Conservation (phyloP, 2,329 filamentous ascomycete species). For the Ophiocordyceps camponoti-floridani region DNA sequence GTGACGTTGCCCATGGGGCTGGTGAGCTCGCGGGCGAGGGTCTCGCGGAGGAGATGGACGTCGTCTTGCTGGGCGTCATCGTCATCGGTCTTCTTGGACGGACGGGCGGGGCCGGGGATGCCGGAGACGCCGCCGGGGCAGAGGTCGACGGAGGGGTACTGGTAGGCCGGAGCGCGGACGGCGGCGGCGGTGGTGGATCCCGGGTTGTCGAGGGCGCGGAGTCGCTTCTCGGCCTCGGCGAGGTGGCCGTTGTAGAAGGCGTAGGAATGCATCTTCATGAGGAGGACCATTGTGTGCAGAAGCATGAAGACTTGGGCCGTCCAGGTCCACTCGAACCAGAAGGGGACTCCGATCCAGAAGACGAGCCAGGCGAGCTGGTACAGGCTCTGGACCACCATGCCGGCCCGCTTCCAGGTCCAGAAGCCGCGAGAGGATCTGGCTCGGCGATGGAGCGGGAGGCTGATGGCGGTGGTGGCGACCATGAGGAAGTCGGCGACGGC, state of each 20-base stretch:
- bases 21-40: slow-evolving; percentile 78
- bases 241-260: slow-evolving; percentile 96
- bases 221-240: slow-evolving; percentile 65
- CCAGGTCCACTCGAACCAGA: slow-evolving; percentile 82
- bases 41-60: slow-evolving; percentile 58
- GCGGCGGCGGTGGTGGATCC: slow-evolving; percentile 13
- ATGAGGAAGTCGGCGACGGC: slow-evolving; percentile 71
- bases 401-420: slow-evolving; percentile 57
- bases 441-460: slow-evolving; percentile 54
- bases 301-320: slow-evolving; percentile 91
- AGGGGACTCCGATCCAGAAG: slow-evolving; percentile 74
- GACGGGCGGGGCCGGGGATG: slow-evolving; percentile 7
- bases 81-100: not conserved
- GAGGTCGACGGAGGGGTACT: slow-evolving; percentile 50
- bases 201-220: slow-evolving; percentile 64
- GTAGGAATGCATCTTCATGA: slow-evolving; percentile 99
- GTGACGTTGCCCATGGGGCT: slow-evolving; percentile 79
- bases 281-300: slow-evolving; percentile 72
- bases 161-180: slow-evolving; percentile 52
- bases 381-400: slow-evolving; percentile 68
- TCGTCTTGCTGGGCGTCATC: slow-evolving; percentile 18
- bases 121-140: slow-evolving; percentile 20
- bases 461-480: slow-evolving; percentile 57
- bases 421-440: slow-evolving; percentile 35
- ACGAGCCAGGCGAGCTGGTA: slow-evolving; percentile 65